Evolutionary conservation across 2,329 filamentous ascomycete species (phyloP).

Genomic region (Alternaria postmessia): DNA sequence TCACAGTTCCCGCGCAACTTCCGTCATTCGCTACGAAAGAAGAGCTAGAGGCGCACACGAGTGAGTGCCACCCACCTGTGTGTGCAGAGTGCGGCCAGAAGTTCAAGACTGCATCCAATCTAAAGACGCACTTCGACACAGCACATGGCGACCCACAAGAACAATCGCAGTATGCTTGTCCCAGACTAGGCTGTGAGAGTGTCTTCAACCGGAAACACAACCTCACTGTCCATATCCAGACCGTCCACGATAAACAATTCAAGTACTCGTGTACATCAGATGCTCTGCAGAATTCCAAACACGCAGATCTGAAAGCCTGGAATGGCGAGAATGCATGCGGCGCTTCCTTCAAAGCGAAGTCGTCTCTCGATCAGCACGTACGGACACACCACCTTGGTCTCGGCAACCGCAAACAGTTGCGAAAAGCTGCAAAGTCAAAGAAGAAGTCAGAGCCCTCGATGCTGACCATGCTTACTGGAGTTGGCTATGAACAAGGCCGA

Average conservation of each 20-base stretch:
- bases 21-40: constrained; percentile 72
- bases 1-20: constrained; percentile 7
- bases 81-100: constrained; percentile 78
- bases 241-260: constrained; percentile 75
- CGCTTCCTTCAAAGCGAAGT: constrained; percentile 77
- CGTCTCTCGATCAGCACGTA: constrained; percentile 82
- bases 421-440: constrained; percentile 50
- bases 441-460: constrained; percentile 37
- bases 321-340: constrained; percentile 74
- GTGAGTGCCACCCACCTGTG: constrained; percentile 72
- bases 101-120: constrained; percentile 63
- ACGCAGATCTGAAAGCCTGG: constrained; percentile 68
- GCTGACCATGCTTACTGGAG: constrained; percentile 62
- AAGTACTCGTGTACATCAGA: constrained; percentile 81
- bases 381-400: constrained; percentile 80
- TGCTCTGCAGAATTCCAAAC: constrained; percentile 64
- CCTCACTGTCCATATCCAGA: constrained; percentile 78
- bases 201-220: constrained; percentile 86
- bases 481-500: constrained; percentile 60
- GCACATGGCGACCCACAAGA: constrained; percentile 62
- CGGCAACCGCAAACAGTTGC: constrained; percentile 48
- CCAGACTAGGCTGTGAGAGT: constrained; percentile 72
- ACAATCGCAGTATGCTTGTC: constrained; percentile 68
- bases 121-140: constrained; percentile 76
- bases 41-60: constrained; percentile 76